Evolutionary conservation across 305 asterid genomes (phyloP), one percentile per base, ranked within the genome.

Genomic region (Coffea humblotiana): DNA sequence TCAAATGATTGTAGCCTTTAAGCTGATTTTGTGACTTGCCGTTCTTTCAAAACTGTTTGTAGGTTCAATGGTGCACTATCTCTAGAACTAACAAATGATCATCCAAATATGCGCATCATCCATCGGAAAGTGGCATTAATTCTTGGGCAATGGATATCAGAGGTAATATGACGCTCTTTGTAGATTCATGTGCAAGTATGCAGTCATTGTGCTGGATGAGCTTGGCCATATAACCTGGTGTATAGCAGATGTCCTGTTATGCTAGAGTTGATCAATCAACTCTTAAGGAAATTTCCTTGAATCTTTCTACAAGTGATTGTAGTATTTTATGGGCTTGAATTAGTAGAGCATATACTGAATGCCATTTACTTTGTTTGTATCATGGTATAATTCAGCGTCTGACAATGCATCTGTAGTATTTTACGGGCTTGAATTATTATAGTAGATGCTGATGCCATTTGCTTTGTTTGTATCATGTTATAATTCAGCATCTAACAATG

Each of bases 81-180:
- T 83, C 77, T 87, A 74, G 99, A 96, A 87, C 92, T 96, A 84
- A 84, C 91, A 63, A 96, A 92, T 82, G 87, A 88, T 82, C 96
- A 94, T 85, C 96, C 97, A 80, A 92, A 92, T 89, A 92, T 91
- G 97, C 91, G 97, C 76, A 94, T 96, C 84, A 92, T 94, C 83
- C 99, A 92, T 78, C 85, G 98, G 84, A 92, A 92, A 90, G 98
- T 96, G 87, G 99, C 98, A 79, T 82, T 96, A 77, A 96, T 96
- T 81, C 92, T 96, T 79, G 99, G 98, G 78, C 99, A 94, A 78
- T 96, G 99, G 99, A 97, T 96, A 87, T 94, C 98, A 19, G 98
- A 96, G 97, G 98, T 94, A 91, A 83, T 61, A 37, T 79, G 72
- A 12, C 25, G 15, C 21, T n/a, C 45, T 61, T 60, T 61, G 71